Percentiles rank a stretch among this genome's conserved stretches.
phyloP scores from a whole-genome alignment of 2,329 filamentous ascomycete genomes.

The Alternaria sp. region DNA sequence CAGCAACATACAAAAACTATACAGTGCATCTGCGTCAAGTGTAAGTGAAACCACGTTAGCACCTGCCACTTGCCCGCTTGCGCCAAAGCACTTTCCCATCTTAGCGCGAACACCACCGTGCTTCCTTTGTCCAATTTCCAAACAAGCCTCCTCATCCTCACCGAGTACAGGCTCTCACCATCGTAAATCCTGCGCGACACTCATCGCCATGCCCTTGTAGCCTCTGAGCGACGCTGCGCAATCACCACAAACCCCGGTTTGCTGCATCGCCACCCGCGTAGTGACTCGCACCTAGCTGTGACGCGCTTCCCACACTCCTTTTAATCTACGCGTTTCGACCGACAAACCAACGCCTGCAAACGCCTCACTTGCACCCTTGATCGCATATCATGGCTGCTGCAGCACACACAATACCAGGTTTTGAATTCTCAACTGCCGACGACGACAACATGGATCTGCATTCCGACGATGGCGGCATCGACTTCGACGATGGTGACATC shows the following conservation, averaged over 20 bases:
- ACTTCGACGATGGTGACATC: constrained; percentile 63
- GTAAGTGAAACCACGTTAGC: not conserved
- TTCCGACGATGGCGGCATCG: constrained; percentile 50
- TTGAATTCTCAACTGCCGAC: constrained; percentile 47
- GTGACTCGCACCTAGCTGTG: constrained; percentile 15
- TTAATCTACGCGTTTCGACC: constrained; percentile 10
- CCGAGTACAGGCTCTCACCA: not conserved
- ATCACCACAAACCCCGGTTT: constrained; percentile 2
- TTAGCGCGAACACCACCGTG: constrained; percentile 17
- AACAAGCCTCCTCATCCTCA: constrained; percentile 6
- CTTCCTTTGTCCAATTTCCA: constrained; percentile 21
- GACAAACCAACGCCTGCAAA: constrained; percentile 2
- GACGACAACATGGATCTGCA: constrained; percentile 61
- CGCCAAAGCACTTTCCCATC: constrained; percentile 10
- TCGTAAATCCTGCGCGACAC: not conserved
- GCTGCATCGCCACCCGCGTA: constrained; percentile 12
- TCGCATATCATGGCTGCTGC: constrained; percentile 31
- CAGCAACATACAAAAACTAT: not conserved
- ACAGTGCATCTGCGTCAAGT: not conserved
- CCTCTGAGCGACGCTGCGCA: not conserved
- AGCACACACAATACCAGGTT: constrained; percentile 23
- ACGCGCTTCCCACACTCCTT: constrained; percentile 24
- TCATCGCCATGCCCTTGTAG: constrained; percentile 17
- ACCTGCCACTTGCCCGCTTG: constrained; percentile 8
- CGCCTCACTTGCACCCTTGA: not conserved